Evolutionary conservation across 768 basidiomycete genomes (phyloP).

Genomic region (Leccinellum rugosiceps): DNA sequence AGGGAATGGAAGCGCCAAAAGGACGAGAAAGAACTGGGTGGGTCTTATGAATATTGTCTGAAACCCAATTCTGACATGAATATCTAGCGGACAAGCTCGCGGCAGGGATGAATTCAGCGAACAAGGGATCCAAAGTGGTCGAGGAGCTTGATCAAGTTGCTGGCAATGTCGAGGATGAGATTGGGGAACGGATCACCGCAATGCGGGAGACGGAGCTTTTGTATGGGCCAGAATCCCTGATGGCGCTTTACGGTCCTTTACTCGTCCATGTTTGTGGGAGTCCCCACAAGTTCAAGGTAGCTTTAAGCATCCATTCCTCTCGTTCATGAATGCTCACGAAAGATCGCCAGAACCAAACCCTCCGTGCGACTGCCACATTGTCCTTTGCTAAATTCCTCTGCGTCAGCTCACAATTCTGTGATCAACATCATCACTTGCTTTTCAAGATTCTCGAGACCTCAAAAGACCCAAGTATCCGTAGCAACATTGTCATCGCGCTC

Average conservation of each 20-base stretch:
- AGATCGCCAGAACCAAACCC: constrained; percentile 65
- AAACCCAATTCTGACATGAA: background rate
- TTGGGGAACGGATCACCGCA: constrained; percentile 84
- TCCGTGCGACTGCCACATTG: constrained; percentile 84
- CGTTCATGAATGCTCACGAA: constrained; percentile 5
- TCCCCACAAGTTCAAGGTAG: constrained; percentile 87
- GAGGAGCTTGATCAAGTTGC: constrained; percentile 97
- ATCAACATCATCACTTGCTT: constrained; percentile 79
- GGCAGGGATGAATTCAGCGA: constrained; percentile 34
- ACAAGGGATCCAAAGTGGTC: constrained; percentile 49
- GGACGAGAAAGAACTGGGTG: constrained; percentile 81
- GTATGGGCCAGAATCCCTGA: constrained; percentile 75
- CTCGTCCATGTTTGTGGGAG: constrained; percentile 88
- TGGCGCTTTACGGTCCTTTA: constrained; percentile 87
- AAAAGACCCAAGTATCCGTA: constrained; percentile 83
- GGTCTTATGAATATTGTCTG: constrained; percentile 18
- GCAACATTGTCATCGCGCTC: constrained; percentile 96
- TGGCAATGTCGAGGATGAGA: constrained; percentile 97
- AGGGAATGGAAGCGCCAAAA: constrained; percentile 96
- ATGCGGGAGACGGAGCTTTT: constrained; percentile 87
- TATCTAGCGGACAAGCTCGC: constrained; percentile 58
- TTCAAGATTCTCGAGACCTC: constrained; percentile 95
- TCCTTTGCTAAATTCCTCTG: constrained; percentile 96
- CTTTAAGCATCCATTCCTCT: background rate
- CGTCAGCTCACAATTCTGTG: constrained; percentile 91